phyloP scores from a whole-genome alignment of 2,329 filamentous ascomycete genomes.

The Colletotrichum chrysophilum region DNA sequence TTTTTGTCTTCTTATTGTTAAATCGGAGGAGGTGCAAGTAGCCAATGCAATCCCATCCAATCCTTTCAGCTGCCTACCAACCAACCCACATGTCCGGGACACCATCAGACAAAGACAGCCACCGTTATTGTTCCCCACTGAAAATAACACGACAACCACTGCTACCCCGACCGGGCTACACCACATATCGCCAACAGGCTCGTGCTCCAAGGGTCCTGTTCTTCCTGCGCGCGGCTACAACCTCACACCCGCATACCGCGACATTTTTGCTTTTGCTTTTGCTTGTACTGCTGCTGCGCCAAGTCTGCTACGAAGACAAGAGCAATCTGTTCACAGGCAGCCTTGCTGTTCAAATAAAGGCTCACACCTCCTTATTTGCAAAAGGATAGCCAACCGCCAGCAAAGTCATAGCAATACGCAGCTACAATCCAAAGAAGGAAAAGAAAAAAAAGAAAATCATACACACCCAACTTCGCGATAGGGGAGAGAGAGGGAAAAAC shows the following conservation, averaged over 20 bases:
- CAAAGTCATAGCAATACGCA: background rate
- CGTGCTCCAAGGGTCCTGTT: background rate
- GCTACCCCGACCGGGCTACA: background rate
- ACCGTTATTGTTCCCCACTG: background rate
- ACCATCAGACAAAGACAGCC: background rate
- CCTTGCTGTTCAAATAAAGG: background rate
- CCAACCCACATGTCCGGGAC: background rate
- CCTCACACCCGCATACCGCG: background rate
- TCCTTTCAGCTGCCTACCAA: background rate
- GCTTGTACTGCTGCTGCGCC: background rate
- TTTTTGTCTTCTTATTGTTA: background rate
- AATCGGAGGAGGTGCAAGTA: background rate
- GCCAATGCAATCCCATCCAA: background rate
- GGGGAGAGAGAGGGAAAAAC: background rate
- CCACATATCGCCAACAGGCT: slow-evolving; percentile 1
- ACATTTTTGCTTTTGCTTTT: background rate
- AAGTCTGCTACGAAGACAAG: background rate
- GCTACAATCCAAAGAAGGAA: background rate
- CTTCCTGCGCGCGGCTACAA: background rate
- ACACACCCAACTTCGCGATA: background rate
- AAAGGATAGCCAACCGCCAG: background rate
- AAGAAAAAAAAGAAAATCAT: background rate
- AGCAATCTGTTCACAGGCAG: background rate
- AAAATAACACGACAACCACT: background rate
- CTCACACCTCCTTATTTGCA: background rate